Evolutionary conservation across 2,329 filamentous ascomycete species (phyloP), one percentile per base, ranked within the genome.

Genomic region (Myriosclerotinia curreyana): DNA sequence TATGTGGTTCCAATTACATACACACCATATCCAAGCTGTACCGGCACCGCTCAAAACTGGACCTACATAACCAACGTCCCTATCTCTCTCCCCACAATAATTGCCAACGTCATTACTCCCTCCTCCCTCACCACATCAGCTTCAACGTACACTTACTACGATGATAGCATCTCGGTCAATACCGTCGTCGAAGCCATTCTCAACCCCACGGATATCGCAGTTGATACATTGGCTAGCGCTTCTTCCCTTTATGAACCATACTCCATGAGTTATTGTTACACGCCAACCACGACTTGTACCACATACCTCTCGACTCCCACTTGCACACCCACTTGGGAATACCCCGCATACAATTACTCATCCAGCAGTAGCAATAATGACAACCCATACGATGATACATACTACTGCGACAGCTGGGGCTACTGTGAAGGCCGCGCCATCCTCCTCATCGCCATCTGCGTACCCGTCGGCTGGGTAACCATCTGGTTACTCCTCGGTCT

Each of bases 401-500:
- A 56, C 56, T 9, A 63, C 67, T 9, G 65, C 51, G 31, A 64
- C 46, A 0, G 11, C 51, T 17, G 50, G 9, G 36, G 36, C 51
- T 12, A 62, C 64, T 48, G 65, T 63, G 14, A 53, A 56, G 5
- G 60, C 66, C 1, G 65, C 66, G n/a, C 60, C 42, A 5, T 55
- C 4, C 49, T 53, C 60, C 2, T 68, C 62, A 34, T 40, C 22
- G 1, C n/a, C 65, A 34, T 65, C 64, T 34, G 48, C 51, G 14
- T 60, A 49, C 22, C 59, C 51, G 31, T 60, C 58, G 3, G 53
- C 59, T 6, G 68, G 66, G 15, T 50, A 44, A 17, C 22, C 12
- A 28, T 69, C 14, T 70, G 67, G 67, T 15, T 69, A 1, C 7
- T 67, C 25, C 31, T 69, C 42, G 69, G 68, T 2, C 48, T 70